phyloP scores from a whole-genome alignment of 2,329 filamentous ascomycete species.

The Microascus cirrosus region DNA sequence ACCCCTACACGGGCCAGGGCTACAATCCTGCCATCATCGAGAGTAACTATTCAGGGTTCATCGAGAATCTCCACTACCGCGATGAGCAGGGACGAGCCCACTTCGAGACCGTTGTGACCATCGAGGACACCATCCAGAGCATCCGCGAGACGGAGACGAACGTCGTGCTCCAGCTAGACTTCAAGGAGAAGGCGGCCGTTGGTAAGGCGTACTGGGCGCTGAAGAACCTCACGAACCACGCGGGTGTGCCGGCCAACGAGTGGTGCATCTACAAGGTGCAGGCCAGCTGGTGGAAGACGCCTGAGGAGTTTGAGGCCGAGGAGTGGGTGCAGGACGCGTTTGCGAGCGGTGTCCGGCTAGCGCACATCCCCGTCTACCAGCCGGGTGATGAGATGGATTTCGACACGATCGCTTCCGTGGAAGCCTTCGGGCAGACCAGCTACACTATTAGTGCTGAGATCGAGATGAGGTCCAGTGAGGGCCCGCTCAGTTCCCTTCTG shows the following conservation, averaged over 20 bases:
- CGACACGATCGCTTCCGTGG: background rate
- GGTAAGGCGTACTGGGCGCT: background rate
- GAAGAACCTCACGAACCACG: background rate
- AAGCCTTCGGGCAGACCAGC: background rate
- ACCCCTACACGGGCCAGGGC: background rate
- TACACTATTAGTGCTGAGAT: background rate
- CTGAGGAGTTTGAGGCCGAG: background rate
- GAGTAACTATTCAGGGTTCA: too few species aligned
- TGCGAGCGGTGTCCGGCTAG: background rate
- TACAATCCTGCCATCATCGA: background rate
- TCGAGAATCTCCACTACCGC: too few species aligned
- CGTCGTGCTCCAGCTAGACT: background rate
- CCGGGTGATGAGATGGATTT: background rate
- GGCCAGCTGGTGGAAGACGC: background rate
- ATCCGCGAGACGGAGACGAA: background rate
- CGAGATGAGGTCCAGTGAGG: background rate
- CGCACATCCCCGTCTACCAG: background rate
- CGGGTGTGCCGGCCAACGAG: background rate
- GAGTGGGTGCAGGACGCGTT: background rate
- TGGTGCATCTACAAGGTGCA: background rate
- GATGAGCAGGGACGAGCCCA: too few species aligned
- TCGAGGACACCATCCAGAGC: too few species aligned
- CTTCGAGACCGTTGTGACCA: background rate
- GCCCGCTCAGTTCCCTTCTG: background rate
- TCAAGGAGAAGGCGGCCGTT: background rate